Conservation (phyloP, 1,284 basidiomycete species). For the Moesziomyces aphidis region DNA sequence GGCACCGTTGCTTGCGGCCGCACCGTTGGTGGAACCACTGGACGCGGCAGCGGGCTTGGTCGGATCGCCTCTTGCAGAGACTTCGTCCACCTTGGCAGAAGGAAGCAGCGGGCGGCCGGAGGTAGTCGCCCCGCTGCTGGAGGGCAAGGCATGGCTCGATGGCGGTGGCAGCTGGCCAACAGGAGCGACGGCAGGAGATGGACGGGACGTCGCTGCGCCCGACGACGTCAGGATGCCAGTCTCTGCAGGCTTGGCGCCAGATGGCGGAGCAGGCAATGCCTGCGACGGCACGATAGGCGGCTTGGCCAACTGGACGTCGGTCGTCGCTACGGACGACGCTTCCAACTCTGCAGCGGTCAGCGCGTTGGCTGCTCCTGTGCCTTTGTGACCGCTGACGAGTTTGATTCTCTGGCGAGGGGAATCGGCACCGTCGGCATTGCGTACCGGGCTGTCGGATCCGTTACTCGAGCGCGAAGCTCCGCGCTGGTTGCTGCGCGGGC, state of each 20-base stretch:
- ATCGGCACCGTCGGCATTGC: conserved; percentile 12
- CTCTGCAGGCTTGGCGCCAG: conserved; percentile 29
- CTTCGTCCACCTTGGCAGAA: conserved; percentile 6
- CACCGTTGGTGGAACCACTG: conserved; percentile 9
- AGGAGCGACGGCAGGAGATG: conserved; percentile 10
- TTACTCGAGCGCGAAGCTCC: conserved; percentile 9
- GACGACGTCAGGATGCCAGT: conserved; percentile 28
- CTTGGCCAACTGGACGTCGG: conserved; percentile 6
- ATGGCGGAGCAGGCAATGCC: conserved; percentile 16
- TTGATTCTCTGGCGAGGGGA: conserved; percentile 38
- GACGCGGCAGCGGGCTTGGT: conserved; percentile 8
- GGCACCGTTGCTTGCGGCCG: neutral
- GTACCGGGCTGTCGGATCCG: conserved; percentile 21
- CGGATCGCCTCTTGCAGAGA: conserved; percentile 3
- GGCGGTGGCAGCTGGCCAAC: conserved; percentile 24
- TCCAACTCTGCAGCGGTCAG: neutral
- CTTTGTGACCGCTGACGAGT: conserved; percentile 15
- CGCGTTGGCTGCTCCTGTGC: conserved; percentile 6
- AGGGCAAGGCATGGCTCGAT: conserved; percentile 27
- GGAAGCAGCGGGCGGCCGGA: conserved; percentile 35
- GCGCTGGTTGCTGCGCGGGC: conserved; percentile 24
- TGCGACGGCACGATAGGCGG: conserved; percentile 31
- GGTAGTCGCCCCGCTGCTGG: conserved; percentile 4
- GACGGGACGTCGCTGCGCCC: conserved; percentile 4
- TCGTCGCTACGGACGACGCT: neutral